These are phyloP conservation scores for Flaveria linearis DNA, from an alignment of 129 eudicot species.

Conservation along the genomic window DNA sequence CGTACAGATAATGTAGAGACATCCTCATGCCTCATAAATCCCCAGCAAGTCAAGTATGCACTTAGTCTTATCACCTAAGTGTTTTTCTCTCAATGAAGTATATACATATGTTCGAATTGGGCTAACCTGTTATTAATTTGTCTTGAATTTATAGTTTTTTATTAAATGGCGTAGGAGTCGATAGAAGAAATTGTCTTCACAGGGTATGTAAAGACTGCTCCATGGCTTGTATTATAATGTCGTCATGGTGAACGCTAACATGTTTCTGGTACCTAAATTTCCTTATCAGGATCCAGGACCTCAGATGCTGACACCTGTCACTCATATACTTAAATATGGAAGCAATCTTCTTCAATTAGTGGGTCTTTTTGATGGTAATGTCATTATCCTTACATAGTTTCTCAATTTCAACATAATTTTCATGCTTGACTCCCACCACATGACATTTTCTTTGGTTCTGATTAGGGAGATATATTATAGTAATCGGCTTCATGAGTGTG, in stretches of 20 bases:
- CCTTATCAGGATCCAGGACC: slow-evolving; percentile 72
- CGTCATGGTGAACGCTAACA: slow-evolving; percentile 30
- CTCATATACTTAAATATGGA: slow-evolving; percentile 72
- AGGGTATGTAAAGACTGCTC: slow-evolving; percentile 52
- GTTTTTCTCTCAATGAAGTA: too few relatives aligned
- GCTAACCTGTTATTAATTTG: too few relatives aligned
- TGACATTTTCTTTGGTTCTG: slow-evolving; percentile 10
- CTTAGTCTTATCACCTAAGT: too few relatives aligned
- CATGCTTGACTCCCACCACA: slow-evolving; percentile 9
- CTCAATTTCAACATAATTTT: neutral
- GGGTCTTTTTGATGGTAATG: slow-evolving; percentile 75
- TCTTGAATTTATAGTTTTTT: slow-evolving; percentile 58
- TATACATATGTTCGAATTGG: too few relatives aligned
- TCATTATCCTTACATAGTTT: neutral
- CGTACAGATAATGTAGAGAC: too few relatives aligned
- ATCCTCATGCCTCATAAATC: too few relatives aligned
- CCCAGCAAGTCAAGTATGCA: too few relatives aligned
- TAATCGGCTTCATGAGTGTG: slow-evolving; percentile 62
- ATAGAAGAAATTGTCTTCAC: slow-evolving; percentile 48
- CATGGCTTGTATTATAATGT: slow-evolving; percentile 18
- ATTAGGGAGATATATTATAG: slow-evolving; percentile 59
- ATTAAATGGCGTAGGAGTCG: slow-evolving; percentile 72
- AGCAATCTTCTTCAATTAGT: slow-evolving; percentile 86
- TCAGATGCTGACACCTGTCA: slow-evolving; percentile 72
- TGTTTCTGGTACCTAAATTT: slow-evolving; percentile 7